phyloP scores from a whole-genome alignment of 164 flowering plant genomes.

The Dillenia suffruticosa region DNA sequence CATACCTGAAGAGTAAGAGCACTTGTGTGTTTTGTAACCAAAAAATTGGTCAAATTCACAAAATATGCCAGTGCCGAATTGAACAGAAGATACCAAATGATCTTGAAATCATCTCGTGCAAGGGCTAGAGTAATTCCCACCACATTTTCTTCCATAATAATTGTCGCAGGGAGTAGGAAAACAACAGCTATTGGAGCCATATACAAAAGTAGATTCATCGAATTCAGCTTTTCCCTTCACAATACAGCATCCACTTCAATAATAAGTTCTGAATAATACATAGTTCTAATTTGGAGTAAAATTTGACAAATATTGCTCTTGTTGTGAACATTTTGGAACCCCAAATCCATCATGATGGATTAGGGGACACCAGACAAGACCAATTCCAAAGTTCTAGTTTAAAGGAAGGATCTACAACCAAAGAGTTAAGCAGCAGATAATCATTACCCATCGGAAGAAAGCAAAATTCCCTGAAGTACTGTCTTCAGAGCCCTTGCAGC shows the following conservation, averaged over 20 bases:
- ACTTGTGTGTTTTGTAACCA: constrained; percentile 74
- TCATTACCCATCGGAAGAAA: constrained; percentile 68
- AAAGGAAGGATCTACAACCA: too few relatives aligned
- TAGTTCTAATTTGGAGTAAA: too few relatives aligned
- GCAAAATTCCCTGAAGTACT: constrained; percentile 66
- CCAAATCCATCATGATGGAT: too few relatives aligned
- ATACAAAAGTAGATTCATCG: constrained; percentile 66
- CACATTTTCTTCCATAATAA: constrained; percentile 63
- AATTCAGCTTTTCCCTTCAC: constrained; percentile 67
- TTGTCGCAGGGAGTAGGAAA: constrained; percentile 64
- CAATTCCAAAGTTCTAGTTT: too few relatives aligned
- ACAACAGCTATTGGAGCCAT: constrained; percentile 78
- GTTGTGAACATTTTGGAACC: too few relatives aligned
- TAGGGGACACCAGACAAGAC: too few relatives aligned
- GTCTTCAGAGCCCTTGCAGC: constrained; percentile 76
- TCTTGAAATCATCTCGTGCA: constrained; percentile 58
- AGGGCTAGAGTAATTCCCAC: constrained; percentile 60
- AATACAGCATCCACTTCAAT: neutral
- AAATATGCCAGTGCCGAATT: constrained; percentile 23
- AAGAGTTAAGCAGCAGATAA: neutral
- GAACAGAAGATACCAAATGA: constrained; percentile 58
- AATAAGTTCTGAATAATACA: too few relatives aligned
- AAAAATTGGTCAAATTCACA: neutral
- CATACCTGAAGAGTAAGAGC: constrained; percentile 68
- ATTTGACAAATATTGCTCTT: too few relatives aligned